Base-by-base conservation (phyloP, 2,329 filamentous ascomycete genomes). In the Ceratocystis albifundus region DNA sequence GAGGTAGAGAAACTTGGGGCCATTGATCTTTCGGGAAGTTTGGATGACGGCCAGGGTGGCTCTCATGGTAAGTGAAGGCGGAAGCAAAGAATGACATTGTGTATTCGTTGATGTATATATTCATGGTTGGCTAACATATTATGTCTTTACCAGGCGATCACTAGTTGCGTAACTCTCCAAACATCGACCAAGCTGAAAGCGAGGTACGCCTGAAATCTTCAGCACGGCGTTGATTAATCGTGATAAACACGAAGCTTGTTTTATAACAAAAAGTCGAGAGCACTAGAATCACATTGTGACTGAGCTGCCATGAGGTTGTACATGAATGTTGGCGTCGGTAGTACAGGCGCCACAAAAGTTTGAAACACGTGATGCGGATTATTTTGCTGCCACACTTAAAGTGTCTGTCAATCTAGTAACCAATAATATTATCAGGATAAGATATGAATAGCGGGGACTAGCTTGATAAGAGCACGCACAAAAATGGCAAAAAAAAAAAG, bases 1-100 rank as follows among this genome's bases (percentile, higher is more conserved):
- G 89, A 93, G 76, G 77, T 93, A 63, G 88, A 92, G 73, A 88
- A 84, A 74, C 80, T 89, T 74, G 87, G 86, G 66, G 71, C 80
- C 62, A 75, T 48, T 22, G 64, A 68, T 5, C 20, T 61, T 25
- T 20, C 62, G 3, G 55, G 53, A 5, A 65, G 36, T 25, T 53
- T 53, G 59, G 64, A 65, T 15, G 66, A 68, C 4, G 28, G 62
- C 45, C 45, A 64, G n/a, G 62, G 62, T 22, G 62, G 45, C 45
- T 17, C 64, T 22, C 48, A 57, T 28, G 50, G 66, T 65, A 65
- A 53, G 62, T 62, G 28, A 25, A 17, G 7, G 15, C 36, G 15
- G 20, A 22, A 22, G 41, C n/a, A n/a, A 48, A 22, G 48, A 25
- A 22, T 10, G 48, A 28, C 20, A 25, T 4, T 8, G n/a, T 8